Conservation (phyloP, 192 early-diverging fungal species). For the Coemansia sp. region DNA sequence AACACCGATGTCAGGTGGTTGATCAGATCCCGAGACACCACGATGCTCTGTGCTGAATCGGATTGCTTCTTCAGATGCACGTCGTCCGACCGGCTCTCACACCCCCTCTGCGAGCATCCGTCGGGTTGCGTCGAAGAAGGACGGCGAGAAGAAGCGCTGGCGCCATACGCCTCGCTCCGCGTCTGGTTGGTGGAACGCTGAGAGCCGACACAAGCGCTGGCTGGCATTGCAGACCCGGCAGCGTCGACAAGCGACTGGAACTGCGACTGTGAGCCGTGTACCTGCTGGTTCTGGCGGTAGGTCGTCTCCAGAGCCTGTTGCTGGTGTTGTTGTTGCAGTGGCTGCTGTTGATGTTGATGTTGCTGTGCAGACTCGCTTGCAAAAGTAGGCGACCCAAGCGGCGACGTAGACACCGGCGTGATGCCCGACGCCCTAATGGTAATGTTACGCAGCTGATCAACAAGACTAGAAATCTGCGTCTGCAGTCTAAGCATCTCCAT, state of each 20-base stretch:
- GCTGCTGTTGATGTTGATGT: no score
- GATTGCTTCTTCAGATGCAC: slow-evolving; percentile 3
- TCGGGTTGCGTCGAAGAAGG: neutral
- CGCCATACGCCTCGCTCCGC: neutral
- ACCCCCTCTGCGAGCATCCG: neutral
- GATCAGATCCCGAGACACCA: slow-evolving; percentile 51
- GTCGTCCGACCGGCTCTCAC: neutral
- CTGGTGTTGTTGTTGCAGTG: no score
- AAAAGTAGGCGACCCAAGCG: neutral
- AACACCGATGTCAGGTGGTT: slow-evolving; percentile 42
- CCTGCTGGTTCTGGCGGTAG: no score
- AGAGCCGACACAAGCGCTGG: neutral
- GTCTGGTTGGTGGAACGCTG: neutral
- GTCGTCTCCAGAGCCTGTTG: no score
- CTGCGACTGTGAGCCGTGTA: no score
- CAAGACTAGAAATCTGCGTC: slow-evolving; percentile 48
- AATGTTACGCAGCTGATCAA: slow-evolving; percentile 45
- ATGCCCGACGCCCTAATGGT: slow-evolving; percentile 39
- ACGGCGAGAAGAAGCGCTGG: neutral
- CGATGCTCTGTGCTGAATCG: slow-evolving; percentile 17
- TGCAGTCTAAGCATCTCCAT: slow-evolving; percentile 55
- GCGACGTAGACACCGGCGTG: slow-evolving; percentile 3
- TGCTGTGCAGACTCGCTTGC: no score
- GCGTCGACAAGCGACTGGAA: no score
- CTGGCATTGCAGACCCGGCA: no score